Conservation (phyloP, 148 eudicot species). For the Fagopyrum esculentum region DNA sequence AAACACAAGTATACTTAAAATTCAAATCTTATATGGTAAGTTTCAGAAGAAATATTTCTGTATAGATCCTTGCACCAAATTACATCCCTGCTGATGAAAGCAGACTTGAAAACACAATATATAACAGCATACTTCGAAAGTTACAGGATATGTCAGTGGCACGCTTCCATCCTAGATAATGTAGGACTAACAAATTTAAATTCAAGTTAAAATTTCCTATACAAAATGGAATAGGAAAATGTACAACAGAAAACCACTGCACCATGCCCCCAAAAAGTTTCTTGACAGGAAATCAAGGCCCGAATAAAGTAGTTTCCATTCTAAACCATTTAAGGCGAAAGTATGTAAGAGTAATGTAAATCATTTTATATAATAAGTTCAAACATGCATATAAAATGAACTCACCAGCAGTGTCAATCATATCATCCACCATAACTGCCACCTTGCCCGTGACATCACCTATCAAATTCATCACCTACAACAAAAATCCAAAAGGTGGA, state of each 20-base stretch:
- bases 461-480: slow-evolving; percentile 91
- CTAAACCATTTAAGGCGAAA: neutral
- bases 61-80: neutral
- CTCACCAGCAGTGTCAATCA: slow-evolving; percentile 98
- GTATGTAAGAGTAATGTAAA: neutral
- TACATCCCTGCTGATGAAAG: neutral
- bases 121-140: neutral
- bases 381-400: neutral
- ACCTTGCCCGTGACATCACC: slow-evolving; percentile 97
- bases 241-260: neutral
- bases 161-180: neutral
- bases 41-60: neutral
- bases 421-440: slow-evolving; percentile 95
- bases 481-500: neutral
- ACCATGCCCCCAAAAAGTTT: neutral
- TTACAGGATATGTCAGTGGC: neutral
- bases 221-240: neutral
- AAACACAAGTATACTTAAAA: neutral
- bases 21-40: neutral
- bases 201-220: neutral
- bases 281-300: neutral
- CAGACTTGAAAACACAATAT: neutral
- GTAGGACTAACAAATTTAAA: neutral
- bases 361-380: neutral
- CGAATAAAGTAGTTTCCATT: neutral